phyloP scores from a whole-genome alignment of 2,329 filamentous ascomycete genomes.

The Pyricularia pennisetigena region DNA sequence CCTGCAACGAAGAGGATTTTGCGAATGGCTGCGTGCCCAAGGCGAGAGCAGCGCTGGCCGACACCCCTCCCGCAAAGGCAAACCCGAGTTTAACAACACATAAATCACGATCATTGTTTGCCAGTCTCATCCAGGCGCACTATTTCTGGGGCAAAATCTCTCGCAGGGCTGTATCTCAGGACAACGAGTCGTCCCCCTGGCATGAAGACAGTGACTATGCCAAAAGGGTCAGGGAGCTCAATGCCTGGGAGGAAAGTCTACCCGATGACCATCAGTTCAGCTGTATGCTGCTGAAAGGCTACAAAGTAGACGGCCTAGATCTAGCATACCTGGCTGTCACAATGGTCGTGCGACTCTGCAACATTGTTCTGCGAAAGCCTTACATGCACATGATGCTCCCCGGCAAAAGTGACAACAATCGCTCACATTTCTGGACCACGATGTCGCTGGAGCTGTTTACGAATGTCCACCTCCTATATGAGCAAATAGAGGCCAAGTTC shows the following conservation, averaged over 20 bases:
- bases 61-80: slow-evolving; percentile 37
- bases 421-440: slow-evolving; percentile 23
- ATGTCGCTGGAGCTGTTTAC: slow-evolving; percentile 34
- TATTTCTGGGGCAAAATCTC: slow-evolving; percentile 44
- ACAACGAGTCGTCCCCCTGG: slow-evolving; percentile 35
- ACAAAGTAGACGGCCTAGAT: slow-evolving; percentile 38
- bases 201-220: slow-evolving; percentile 37
- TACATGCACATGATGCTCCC: slow-evolving; percentile 39
- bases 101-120: slow-evolving; percentile 40
- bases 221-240: slow-evolving; percentile 29
- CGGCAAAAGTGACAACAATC: slow-evolving; percentile 6
- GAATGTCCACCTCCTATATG: slow-evolving; percentile 33
- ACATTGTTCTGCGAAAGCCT: slow-evolving; percentile 45
- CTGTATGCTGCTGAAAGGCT: slow-evolving; percentile 27
- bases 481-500: slow-evolving; percentile 39
- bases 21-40: slow-evolving; percentile 33
- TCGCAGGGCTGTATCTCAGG: slow-evolving; percentile 32
- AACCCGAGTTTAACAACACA: slow-evolving; percentile 32
- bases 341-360: slow-evolving; percentile 44
- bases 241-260: slow-evolving; percentile 37
- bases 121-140: slow-evolving; percentile 44
- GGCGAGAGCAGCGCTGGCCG: slow-evolving; percentile 41
- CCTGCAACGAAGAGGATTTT: slow-evolving; percentile 42
- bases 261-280: slow-evolving; percentile 39
- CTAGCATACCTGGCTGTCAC: slow-evolving; percentile 45